Evolutionary conservation across 2,329 filamentous ascomycete species (phyloP), one percentile per base, ranked within the genome.

Genomic region (Apiospora aurea): DNA sequence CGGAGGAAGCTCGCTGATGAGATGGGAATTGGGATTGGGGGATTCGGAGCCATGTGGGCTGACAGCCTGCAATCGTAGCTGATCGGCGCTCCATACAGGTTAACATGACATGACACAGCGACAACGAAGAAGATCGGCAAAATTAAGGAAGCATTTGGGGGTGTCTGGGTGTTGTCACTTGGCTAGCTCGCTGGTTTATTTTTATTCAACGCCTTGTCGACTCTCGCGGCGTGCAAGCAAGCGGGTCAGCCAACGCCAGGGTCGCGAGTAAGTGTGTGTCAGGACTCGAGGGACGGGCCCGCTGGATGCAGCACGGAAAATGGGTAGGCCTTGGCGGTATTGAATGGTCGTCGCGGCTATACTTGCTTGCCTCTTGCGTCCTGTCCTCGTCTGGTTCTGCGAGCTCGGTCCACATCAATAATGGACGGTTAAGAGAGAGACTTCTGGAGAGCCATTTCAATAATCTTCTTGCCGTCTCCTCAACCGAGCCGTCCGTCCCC

Each of bases 141-240:
- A n/a, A n/a, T 64, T 5, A 38, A 38, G 21, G 57, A 41, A 41
- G 34, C 57, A 26, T n/a, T 38, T 18, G 26, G 21, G 34, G 43
- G 43, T 44, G 11, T n/a, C n/a, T n/a, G n/a, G n/a, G 16, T 14
- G 57, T 24, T 64, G 57, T 64, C 29, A 61, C 49, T 26, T 53
- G n/a, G 41, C 41, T 2, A 49, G 53, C 53, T 29, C 26, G 21
- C 57, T 41, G 57, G 57, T 38, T 64, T 64, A 41, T 64, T 64
- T 64, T 64, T 64, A 64, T 64, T 64, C 41, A 64, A 64, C 41
- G 57, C 57, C 57, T 64, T 64, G 34, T 38, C 18, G n/a, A n/a
- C 29, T 38, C 41, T 64, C 57, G 34, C 53, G 26, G 26, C 26
- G 41, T 57, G 26, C 51, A 61, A 53, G 26, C 51, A 61, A 53